Conservation (phyloP, 2,329 filamentous ascomycete genomes). For the Onygenales sp. region DNA sequence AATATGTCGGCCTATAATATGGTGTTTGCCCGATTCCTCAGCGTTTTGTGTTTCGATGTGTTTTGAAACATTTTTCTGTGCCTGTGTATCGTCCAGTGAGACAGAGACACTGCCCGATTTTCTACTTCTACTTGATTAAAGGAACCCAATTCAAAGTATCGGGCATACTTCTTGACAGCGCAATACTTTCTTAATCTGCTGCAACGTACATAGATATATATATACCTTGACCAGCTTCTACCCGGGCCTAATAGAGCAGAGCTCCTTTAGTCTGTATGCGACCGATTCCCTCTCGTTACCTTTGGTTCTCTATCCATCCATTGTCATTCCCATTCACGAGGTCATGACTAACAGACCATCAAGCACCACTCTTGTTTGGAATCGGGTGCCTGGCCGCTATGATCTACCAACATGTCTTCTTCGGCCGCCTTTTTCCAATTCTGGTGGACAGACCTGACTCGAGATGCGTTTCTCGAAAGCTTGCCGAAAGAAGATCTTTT, state of each 20-base stretch:
- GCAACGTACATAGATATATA: not conserved
- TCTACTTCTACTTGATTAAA: not conserved
- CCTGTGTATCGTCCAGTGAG: not conserved
- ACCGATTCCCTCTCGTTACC: not conserved
- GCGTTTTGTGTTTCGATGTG: slow-evolving; percentile 2
- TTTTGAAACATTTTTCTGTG: slow-evolving; percentile 5
- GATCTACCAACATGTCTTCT: slow-evolving; percentile 8
- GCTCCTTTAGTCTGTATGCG: slow-evolving; percentile 2
- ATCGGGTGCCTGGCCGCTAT: slow-evolving; percentile 2
- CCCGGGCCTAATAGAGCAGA: not conserved
- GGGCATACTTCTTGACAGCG: not conserved
- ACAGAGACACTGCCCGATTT: not conserved
- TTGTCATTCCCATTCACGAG: not conserved
- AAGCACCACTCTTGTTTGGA: slow-evolving; percentile 1
- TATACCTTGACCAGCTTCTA: not conserved
- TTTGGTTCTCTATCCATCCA: not conserved
- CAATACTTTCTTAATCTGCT: not conserved
- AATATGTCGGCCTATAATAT: not conserved
- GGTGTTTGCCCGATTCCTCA: not conserved
- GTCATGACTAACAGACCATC: slow-evolving; percentile 1
- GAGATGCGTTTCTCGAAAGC: slow-evolving; percentile 22
- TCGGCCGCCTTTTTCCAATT: slow-evolving; percentile 22
- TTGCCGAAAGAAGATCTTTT: slow-evolving; percentile 24
- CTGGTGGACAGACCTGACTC: slow-evolving; percentile 27
- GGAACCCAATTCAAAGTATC: slow-evolving; percentile 1